These are phyloP conservation scores for Fraxinus paxiana DNA, from an alignment of 305 asterid species.

Conservation along the genomic window DNA sequence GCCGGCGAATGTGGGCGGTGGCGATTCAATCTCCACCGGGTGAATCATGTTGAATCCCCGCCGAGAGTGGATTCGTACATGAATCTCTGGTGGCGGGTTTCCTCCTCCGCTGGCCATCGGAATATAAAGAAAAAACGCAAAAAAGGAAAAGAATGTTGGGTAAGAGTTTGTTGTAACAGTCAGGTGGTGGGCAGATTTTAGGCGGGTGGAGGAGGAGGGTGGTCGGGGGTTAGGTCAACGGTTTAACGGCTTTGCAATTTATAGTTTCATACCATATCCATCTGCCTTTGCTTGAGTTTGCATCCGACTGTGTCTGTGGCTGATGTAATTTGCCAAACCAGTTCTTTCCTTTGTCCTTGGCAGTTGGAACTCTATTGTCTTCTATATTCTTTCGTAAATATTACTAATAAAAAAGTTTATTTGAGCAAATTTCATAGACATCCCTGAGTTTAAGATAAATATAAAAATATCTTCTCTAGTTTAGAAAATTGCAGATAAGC, in stretches of 20 bases:
- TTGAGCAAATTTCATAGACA: background rate
- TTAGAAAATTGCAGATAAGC: background rate
- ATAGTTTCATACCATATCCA: background rate
- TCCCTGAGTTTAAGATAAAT: background rate
- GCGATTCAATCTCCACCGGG: conserved; percentile 46
- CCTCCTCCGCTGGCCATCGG: conserved; percentile 34
- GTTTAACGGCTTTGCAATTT: conserved; percentile 17
- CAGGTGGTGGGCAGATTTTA: conserved; percentile 25
- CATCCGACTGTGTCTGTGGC: background rate
- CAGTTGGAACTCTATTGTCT: background rate
- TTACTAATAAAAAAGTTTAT: background rate
- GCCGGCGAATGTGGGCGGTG: conserved; percentile 25
- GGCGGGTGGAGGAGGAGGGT: conserved; percentile 27
- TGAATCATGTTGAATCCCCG: conserved; percentile 56
- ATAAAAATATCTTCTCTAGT: background rate
- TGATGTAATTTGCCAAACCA: background rate
- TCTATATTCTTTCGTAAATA: background rate
- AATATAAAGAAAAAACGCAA: background rate
- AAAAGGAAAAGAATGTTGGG: conserved; percentile 18
- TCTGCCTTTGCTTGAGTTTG: background rate
- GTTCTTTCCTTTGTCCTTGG: background rate
- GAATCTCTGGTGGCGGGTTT: conserved; percentile 32
- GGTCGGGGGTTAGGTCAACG: conserved; percentile 34
- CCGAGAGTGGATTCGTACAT: conserved; percentile 43
- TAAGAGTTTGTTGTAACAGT: conserved; percentile 26